Evolutionary conservation across 2,329 filamentous ascomycete genomes (phyloP).

Genomic region (Phialophora tarda): DNA sequence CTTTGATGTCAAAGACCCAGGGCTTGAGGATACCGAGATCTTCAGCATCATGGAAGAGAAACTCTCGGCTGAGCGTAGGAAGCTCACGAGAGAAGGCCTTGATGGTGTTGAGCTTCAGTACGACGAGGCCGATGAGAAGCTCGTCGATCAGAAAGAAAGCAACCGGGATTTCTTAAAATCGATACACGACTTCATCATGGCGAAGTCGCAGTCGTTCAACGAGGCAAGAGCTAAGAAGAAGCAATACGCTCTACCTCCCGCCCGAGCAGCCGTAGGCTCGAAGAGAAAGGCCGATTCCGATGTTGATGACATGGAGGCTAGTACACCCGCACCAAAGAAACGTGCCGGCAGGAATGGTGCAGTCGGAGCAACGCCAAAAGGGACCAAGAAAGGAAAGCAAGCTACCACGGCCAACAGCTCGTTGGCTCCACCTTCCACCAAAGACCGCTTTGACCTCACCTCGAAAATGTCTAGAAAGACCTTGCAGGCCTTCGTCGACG

Average conservation of each 20-base stretch:
- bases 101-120: conserved; percentile 69
- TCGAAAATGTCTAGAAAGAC: conserved; percentile 81
- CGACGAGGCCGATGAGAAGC: conserved; percentile 44
- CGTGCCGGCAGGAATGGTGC: conserved; percentile 27
- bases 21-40: conserved; percentile 77
- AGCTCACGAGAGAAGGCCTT: conserved; percentile 67
- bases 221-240: conserved; percentile 47
- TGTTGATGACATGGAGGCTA: conserved; percentile 45
- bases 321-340: conserved; percentile 39
- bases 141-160: conserved; percentile 77
- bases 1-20: conserved; percentile 75
- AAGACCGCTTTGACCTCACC: conserved; percentile 65
- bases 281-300: conserved; percentile 42
- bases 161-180: conserved; percentile 80
- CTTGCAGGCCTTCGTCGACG: conserved; percentile 74
- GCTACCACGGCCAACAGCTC: conserved; percentile 5
- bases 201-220: conserved; percentile 66
- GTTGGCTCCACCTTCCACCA: conserved; percentile 35
- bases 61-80: conserved; percentile 70
- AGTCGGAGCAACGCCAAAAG: conserved; percentile 19
- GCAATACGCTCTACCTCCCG: conserved; percentile 27
- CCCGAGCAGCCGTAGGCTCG: conserved; percentile 1
- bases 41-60: conserved; percentile 69
- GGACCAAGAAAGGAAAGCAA: conserved; percentile 35
- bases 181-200: conserved; percentile 73